Conservation (phyloP, 2,329 filamentous ascomycete species). For the Pyrenochaeta sp. region DNA sequence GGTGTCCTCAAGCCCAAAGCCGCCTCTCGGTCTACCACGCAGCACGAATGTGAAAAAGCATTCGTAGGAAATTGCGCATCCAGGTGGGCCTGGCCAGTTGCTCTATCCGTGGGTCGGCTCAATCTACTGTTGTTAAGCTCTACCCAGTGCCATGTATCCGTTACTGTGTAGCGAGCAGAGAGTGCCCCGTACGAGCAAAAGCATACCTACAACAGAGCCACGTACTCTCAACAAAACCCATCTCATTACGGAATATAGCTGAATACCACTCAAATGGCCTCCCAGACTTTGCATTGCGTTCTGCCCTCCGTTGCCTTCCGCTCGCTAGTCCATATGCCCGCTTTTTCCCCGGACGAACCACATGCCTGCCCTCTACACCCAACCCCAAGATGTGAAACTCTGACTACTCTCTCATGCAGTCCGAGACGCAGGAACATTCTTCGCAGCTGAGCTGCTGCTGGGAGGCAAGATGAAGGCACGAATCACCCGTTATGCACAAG, state of each 20-base stretch:
- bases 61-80: slow-evolving; percentile 11
- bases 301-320: slow-evolving; percentile 16
- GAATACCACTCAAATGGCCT: slow-evolving; percentile 10
- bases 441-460: slow-evolving; percentile 5
- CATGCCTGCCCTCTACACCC: slow-evolving; percentile 16
- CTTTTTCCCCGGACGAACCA: slow-evolving; percentile 23
- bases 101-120: slow-evolving; percentile 1
- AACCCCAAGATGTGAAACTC: slow-evolving; percentile 18
- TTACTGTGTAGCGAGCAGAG: slow-evolving; percentile 8
- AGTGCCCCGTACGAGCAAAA: no score
- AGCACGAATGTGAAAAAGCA: slow-evolving; percentile 4
- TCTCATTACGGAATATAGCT: slow-evolving; percentile 8
- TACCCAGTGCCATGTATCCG: slow-evolving; percentile 4
- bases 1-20: neutral
- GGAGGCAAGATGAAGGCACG: neutral
- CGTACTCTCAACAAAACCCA: slow-evolving; percentile 17
- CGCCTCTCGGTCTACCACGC: no score
- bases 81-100: slow-evolving; percentile 9
- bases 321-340: slow-evolving; percentile 14
- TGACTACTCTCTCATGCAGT: slow-evolving; percentile 8
- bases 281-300: slow-evolving; percentile 2
- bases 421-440: slow-evolving; percentile 13
- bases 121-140: slow-evolving; percentile 1
- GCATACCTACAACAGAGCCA: no score
- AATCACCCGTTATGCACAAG: neutral